These are phyloP conservation scores for Fusarium nanum DNA, from an alignment of 2,329 filamentous ascomycete species.

Conservation along the genomic window DNA sequence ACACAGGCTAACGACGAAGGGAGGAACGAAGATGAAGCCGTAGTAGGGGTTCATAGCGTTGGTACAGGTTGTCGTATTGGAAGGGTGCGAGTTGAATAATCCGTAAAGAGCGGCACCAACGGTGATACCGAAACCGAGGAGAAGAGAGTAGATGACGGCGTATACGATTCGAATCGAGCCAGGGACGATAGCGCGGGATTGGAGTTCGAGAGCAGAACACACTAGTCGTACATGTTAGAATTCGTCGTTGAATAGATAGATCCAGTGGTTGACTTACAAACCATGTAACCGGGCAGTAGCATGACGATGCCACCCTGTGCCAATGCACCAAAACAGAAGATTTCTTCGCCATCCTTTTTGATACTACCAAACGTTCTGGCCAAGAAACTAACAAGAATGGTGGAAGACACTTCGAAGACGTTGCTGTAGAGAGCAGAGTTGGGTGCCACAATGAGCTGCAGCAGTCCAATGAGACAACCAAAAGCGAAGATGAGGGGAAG, in stretches of 20 bases:
- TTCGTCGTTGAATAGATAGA: not conserved
- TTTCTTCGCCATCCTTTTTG: slow-evolving; percentile 47
- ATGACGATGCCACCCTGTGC: slow-evolving; percentile 74
- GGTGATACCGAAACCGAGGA: slow-evolving; percentile 78
- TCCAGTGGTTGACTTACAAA: slow-evolving; percentile 55
- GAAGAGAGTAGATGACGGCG: slow-evolving; percentile 78
- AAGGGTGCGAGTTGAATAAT: slow-evolving; percentile 66
- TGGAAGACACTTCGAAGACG: slow-evolving; percentile 72
- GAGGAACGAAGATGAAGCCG: slow-evolving; percentile 78
- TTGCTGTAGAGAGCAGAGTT: slow-evolving; percentile 75
- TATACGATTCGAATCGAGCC: slow-evolving; percentile 81
- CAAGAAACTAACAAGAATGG: slow-evolving; percentile 71
- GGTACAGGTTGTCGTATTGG: slow-evolving; percentile 56
- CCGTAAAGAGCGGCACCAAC: slow-evolving; percentile 74
- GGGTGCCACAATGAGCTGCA: slow-evolving; percentile 77
- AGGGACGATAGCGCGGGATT: slow-evolving; percentile 75
- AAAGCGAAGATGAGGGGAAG: slow-evolving; percentile 77
- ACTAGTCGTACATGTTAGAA: slow-evolving; percentile 42
- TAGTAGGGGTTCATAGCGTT: slow-evolving; percentile 57
- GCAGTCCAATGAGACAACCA: slow-evolving; percentile 74
- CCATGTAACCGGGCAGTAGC: slow-evolving; percentile 73
- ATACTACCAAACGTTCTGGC: slow-evolving; percentile 73
- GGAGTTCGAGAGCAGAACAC: slow-evolving; percentile 69
- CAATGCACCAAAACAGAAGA: slow-evolving; percentile 75
- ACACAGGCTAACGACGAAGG: slow-evolving; percentile 78